Base-by-base conservation (phyloP, 1,284 basidiomycete genomes). In the Leucoagaricus sp. region DNA sequence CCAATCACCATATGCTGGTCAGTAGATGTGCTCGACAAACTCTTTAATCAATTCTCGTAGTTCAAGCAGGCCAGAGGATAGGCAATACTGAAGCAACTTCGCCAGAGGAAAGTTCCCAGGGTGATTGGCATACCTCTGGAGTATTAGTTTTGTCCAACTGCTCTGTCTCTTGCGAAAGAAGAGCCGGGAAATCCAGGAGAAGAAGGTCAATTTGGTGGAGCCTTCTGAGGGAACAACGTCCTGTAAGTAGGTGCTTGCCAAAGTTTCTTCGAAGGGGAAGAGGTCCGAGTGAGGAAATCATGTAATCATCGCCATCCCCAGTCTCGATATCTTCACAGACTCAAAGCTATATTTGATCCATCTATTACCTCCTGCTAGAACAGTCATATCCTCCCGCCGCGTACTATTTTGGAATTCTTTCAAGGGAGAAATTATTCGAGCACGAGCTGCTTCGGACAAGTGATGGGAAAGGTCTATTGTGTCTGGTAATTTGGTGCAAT, bases 71-170 rank as follows among this genome's bases (percentile, higher is more conserved):
- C 87, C 89, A 4, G 71, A 74, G 0, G 85, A 81, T 29, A 78
- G 72, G n/a, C 85, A 65, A 64, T 94, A 95, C 70, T 95, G 93
- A 28, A 95, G 76, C 13, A 85, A 80, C 8, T 74, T 75, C 0
- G 85, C 77, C 5, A 95, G 76, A 66, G 88, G 86, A 38, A 93
- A 68, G 25, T 82, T 81, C 6, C 76, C 77, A 6, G 75, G 65
- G 12, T 71, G 61, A 58, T 67, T 68, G 62, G 80, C 66, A 61
- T 79, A 85, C 71, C 91, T 93, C 4, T 84, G 84, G 29, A 94
- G 76, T 3, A 75, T 76, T 55, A 93, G 71, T 7, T 75, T 65
- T 17, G 69, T 71, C 2, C 82, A 83, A 63, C 75, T 81, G 52
- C 79, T 76, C 61, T 73, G 75, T 21, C 69, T 15, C 28, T 36